phyloP scores from a whole-genome alignment of 345 rosid species.

The Chamaenerion angustifolium region DNA sequence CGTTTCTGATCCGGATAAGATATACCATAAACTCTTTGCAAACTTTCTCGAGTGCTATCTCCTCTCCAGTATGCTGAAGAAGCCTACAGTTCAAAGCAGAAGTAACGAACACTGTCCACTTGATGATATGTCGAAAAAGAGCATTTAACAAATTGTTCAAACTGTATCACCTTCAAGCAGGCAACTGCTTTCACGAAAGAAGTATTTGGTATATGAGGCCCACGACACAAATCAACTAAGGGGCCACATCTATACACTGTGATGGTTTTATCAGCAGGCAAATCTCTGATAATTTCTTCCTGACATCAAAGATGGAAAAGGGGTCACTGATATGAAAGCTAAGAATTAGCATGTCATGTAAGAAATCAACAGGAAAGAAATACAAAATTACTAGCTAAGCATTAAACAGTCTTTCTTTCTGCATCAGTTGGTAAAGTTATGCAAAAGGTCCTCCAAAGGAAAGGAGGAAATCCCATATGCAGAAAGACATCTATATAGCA shows the following conservation, averaged over 20 bases:
- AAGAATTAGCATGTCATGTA: too few species aligned
- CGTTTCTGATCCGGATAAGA: constrained; percentile 86
- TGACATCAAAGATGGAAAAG: constrained; percentile 18
- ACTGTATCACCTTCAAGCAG: constrained; percentile 59
- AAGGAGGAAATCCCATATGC: too few species aligned
- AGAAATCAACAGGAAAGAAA: too few species aligned
- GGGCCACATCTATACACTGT: constrained; percentile 98
- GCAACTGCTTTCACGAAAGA: constrained; percentile 90
- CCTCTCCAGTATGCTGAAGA: constrained; percentile 99
- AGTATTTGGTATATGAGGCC: constrained; percentile 98
- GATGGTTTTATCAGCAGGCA: constrained; percentile 82
- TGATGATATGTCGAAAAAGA: not conserved
- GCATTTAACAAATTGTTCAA: too few species aligned
- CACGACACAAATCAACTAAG: constrained; percentile 91
- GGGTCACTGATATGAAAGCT: not conserved
- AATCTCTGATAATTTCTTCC: constrained; percentile 83
- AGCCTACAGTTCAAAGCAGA: constrained; percentile 39
- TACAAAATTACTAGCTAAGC: too few species aligned
- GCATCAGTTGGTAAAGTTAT: too few species aligned
- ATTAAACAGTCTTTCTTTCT: too few species aligned
- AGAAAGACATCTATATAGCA: too few species aligned
- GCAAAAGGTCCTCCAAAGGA: too few species aligned
- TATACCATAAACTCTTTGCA: constrained; percentile 97
- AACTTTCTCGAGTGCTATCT: constrained; percentile 72
- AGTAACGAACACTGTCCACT: constrained; percentile 3